Evolutionary conservation across 768 basidiomycete genomes (phyloP), one percentile per base, ranked within the genome.

Genomic region (Trametes cinnabarina): DNA sequence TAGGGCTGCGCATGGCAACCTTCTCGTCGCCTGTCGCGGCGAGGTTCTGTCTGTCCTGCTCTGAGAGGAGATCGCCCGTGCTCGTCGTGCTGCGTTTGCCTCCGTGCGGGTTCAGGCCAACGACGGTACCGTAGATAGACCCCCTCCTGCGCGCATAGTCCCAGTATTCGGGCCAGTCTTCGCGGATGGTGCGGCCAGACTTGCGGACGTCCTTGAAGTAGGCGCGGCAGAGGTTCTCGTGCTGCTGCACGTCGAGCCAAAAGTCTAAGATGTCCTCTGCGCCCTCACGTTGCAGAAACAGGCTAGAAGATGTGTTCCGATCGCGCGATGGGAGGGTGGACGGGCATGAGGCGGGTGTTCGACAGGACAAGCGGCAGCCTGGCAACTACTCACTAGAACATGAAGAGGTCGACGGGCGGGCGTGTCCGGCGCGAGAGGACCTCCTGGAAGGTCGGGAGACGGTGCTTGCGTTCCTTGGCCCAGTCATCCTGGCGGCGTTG

Each of bases 91-190:
- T 92, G 68, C 90, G 85, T 73, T 93, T 93, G 61, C 67, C 71
- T 15, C 73, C 80, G 26, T 83, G 79, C 11, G 81, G 81, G 64
- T 82, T 81, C 43, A 92, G 77, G 1, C 91, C 91, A 10, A 96
- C 88, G 23, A 96, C 87, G 0, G 90, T 87, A 9, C 92, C 91
- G 66, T 98, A 98, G 55, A 96, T 94, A 4, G 93, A 94, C 4
- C 96, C 97, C 48, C 96, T 78, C 44, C 89, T 79, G 46, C 93
- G 84, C 12, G 97, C 97, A 69, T 94, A 92, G 62, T 94, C 89
- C 86, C 92, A 95, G 68, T 96, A 98, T 72, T 97, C 92, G 5
- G 97, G 97, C 97, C 97, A 99, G 71, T 98, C 97, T 17, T 98
- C 91, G 70, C 89, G 90, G 71, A 99, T 90, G 12, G 89, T 85